A percentile compares a stretch with the other conserved stretches of the same genome.
Conservation (phyloP, 2,329 filamentous ascomycete species). For the Clarireedia monteithiana region DNA sequence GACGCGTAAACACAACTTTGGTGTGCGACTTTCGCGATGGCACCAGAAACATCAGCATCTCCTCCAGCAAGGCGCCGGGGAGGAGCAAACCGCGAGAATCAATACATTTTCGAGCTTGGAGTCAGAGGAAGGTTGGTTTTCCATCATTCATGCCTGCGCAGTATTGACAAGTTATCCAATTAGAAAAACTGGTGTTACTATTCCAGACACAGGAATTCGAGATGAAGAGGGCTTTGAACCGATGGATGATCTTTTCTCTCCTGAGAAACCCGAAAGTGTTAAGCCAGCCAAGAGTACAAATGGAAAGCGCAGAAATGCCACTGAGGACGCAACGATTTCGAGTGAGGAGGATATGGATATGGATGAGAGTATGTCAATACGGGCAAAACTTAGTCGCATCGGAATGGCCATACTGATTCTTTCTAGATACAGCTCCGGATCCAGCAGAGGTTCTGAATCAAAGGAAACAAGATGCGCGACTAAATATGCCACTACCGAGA, state of each 20-base stretch:
- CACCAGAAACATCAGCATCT: conserved; percentile 6
- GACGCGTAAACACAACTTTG: not conserved
- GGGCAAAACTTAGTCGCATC: not conserved
- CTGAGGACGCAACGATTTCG: conserved; percentile 35
- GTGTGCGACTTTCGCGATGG: not conserved
- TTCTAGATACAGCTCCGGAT: conserved; percentile 41
- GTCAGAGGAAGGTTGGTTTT: conserved; percentile 39
- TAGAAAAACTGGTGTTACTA: conserved; percentile 83
- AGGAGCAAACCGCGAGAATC: conserved; percentile 29
- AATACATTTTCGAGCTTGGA: conserved; percentile 43
- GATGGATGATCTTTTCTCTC: conserved; percentile 80
- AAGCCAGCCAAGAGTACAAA: conserved; percentile 8
- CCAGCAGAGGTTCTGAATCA: conserved; percentile 36
- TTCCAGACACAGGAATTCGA: conserved; percentile 70
- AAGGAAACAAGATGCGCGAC: conserved; percentile 23
- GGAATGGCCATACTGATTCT: conserved; percentile 10
- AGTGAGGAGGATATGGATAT: conserved; percentile 56
- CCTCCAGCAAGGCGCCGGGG: conserved; percentile 22
- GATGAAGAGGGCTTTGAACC: conserved; percentile 92
- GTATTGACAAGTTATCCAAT: conserved; percentile 10
- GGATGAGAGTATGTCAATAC: conserved; percentile 44
- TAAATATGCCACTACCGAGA: conserved; percentile 26
- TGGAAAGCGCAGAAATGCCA: conserved; percentile 19
- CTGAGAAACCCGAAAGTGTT: conserved; percentile 44
- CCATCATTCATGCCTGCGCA: not conserved